Evolutionary conservation across 768 basidiomycete species (phyloP), one percentile per base, ranked within the genome.

Genomic region (Panaeolus cyanescens): DNA sequence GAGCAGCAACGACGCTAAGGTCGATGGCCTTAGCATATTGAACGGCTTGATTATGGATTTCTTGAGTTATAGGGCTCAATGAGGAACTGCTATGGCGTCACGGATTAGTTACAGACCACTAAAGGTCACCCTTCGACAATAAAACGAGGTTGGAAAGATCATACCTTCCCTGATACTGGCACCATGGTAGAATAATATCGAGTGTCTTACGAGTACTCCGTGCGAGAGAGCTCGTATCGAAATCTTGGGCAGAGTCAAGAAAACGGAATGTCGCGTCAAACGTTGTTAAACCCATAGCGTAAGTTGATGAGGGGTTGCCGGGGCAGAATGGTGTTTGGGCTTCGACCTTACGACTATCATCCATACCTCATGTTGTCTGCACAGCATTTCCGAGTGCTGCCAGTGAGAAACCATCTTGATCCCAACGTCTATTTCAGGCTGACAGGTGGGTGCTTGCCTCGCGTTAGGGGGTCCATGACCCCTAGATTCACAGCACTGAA

Each of bases 111-210:
- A 33, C 32, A 33, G 17, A 55, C 36, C 12, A 54, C 32, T 53
- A 30, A 32, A n/a, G 7, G 10, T 34, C 5, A 9, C n/a, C n/a
- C n/a, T n/a, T n/a, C n/a, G 17, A 17, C 34, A 33, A 57, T 57
- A 33, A 22, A n/a, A 45, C 6, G 33, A 6, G 33, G 13, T 13
- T 13, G 13, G 5, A 25, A 42, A 7, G 40, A 39, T 15, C 40
- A 8, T 20, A 42, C 40, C 20, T 25, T 42, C 25, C 20, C 17
- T 42, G 22, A 12, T 28, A 33, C n/a, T 58, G 58, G 37, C 64
- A 67, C 66, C 66, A 67, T 22, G 61, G 66, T 40, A 62, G 56
- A 17, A 65, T 64, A 4, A 63, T 63, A 34, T 61, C 56, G 17
- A 63, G 53, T 12, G 66, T 64, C 40, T 59, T 61, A 19, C 64